phyloP scores from a whole-genome alignment of 1,284 basidiomycete genomes.

The Meira miltonrushii region DNA sequence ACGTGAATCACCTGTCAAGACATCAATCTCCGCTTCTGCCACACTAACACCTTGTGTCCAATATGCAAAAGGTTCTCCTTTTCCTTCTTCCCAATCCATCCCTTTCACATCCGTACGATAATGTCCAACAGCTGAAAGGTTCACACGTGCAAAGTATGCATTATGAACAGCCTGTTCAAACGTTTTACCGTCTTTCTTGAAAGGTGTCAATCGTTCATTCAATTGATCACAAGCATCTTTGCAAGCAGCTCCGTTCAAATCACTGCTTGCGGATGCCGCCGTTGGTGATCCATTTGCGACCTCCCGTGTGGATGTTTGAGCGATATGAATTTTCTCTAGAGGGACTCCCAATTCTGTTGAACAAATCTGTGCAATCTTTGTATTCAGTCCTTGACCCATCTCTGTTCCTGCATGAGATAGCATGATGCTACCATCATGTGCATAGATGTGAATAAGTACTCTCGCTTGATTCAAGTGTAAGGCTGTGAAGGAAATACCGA shows the following conservation, averaged over 20 bases:
- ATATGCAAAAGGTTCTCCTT: conserved; percentile 48
- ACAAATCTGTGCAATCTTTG: conserved; percentile 34
- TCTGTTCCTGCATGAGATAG: conserved; percentile 51
- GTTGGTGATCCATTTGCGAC: conserved; percentile 52
- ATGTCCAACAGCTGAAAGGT: conserved; percentile 50
- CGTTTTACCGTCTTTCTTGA: conserved; percentile 15
- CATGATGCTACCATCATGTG: conserved; percentile 47
- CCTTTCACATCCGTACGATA: conserved; percentile 52
- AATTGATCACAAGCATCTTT: conserved; percentile 53
- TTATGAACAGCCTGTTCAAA: conserved; percentile 35
- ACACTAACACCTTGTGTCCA: conserved; percentile 46
- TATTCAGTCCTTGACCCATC: conserved; percentile 48
- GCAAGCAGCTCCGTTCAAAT: conserved; percentile 42
- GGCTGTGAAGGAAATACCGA: conserved; percentile 52
- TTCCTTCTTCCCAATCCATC: conserved; percentile 46
- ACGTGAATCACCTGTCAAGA: conserved; percentile 50
- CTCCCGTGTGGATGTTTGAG: conserved; percentile 48
- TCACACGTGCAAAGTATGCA: conserved; percentile 51
- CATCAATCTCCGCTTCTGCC: conserved; percentile 53
- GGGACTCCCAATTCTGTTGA: conserved; percentile 51
- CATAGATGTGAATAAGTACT: conserved; percentile 51
- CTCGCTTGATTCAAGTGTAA: conserved; percentile 52
- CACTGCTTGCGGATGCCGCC: conserved; percentile 34
- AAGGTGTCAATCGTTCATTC: conserved; percentile 41
- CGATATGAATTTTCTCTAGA: conserved; percentile 38